Conservation (phyloP, 2,329 filamentous ascomycete genomes). For the Phyllosticta ampelicida region DNA sequence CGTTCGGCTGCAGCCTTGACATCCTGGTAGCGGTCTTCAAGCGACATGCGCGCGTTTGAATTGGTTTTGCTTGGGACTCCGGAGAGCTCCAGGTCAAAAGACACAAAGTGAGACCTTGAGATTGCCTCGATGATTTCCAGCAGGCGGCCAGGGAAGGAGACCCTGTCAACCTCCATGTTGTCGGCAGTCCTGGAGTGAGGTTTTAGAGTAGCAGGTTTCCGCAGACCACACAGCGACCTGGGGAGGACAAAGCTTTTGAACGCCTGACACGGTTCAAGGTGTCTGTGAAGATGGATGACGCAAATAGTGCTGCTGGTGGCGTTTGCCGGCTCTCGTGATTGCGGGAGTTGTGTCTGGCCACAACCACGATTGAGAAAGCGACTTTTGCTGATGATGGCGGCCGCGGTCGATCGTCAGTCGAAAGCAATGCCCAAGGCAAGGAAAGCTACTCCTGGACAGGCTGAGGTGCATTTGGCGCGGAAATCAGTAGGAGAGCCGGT, state of each 20-base stretch:
- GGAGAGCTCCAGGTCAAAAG: slow-evolving; percentile 57
- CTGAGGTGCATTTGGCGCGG: too few relatives aligned
- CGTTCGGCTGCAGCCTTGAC: slow-evolving; percentile 49
- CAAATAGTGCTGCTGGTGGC: neutral
- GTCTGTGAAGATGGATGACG: neutral
- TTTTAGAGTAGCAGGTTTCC: neutral
- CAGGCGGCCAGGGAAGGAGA: slow-evolving; percentile 40
- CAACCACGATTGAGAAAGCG: neutral
- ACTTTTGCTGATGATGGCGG: neutral
- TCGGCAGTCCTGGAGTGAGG: slow-evolving; percentile 24
- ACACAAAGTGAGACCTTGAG: slow-evolving; percentile 49
- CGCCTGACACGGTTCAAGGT: neutral
- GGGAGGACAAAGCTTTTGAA: neutral
- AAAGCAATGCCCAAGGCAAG: neutral
- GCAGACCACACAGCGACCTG: neutral
- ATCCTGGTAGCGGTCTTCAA: slow-evolving; percentile 53
- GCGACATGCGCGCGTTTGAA: slow-evolving; percentile 32
- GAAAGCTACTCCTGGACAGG: too few relatives aligned
- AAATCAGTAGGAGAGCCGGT: neutral
- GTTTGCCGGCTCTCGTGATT: neutral
- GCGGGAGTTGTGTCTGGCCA: neutral
- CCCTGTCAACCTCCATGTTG: slow-evolving; percentile 47
- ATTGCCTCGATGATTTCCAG: slow-evolving; percentile 48
- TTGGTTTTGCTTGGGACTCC: slow-evolving; percentile 40
- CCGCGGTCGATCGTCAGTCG: neutral